These are phyloP conservation scores for Aspergillus sp. DNA, from an alignment of 2,329 filamentous ascomycete genomes.

Conservation along the genomic window DNA sequence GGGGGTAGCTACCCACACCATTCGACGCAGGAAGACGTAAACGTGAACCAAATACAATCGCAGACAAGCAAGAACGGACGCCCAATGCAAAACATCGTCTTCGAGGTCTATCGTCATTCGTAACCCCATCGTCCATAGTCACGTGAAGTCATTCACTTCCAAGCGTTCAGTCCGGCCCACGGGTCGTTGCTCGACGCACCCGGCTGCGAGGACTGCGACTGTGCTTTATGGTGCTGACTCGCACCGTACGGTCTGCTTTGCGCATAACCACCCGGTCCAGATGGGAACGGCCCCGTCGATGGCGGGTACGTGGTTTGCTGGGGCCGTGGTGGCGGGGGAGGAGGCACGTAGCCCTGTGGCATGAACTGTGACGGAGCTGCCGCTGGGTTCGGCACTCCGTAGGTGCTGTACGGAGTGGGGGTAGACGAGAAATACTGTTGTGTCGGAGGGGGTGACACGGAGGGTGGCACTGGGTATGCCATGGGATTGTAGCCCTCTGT, in stretches of 20 bases:
- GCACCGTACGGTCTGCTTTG: conserved; percentile 43
- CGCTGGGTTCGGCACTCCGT: conserved; percentile 32
- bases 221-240: conserved; percentile 35
- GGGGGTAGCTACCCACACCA: neutral
- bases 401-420: conserved; percentile 32
- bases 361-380: conserved; percentile 46
- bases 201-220: conserved; percentile 32
- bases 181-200: conserved; percentile 52
- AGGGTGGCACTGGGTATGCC: conserved; percentile 45
- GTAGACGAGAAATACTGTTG: conserved; percentile 38
- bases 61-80: conserved; percentile 8
- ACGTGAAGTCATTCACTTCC: conserved; percentile 53
- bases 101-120: conserved; percentile 22
- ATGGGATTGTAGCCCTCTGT: conserved; percentile 50
- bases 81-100: conserved; percentile 16
- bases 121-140: neutral
- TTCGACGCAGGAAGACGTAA: neutral
- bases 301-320: conserved; percentile 46
- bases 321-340: conserved; percentile 64
- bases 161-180: conserved; percentile 68
- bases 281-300: conserved; percentile 54
- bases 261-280: conserved; percentile 56
- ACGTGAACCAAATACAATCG: neutral
- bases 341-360: conserved; percentile 64
- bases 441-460: conserved; percentile 42